Base-by-base conservation (phyloP, 768 basidiomycete genomes). In the Coprinopsis cinerea region DNA sequence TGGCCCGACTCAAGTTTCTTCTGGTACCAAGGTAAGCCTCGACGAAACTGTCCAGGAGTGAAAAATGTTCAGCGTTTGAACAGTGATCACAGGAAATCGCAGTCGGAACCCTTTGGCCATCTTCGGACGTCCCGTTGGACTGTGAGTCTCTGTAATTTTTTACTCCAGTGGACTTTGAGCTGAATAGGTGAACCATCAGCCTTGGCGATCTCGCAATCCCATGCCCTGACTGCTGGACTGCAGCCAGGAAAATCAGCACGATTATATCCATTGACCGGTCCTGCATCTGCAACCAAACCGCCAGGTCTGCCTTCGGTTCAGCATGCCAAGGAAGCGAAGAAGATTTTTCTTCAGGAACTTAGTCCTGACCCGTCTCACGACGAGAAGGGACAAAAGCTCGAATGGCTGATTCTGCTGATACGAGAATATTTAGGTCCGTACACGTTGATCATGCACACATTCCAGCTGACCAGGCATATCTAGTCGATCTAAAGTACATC, bases 91-190 rank as follows among this genome's bases (percentile, higher is more conserved):
- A 45, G 44, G 44, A 72, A 37, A 82, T 83, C 62, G 78, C 82
- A 11, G 69, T 89, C 47, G 89, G 88, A 4, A 67, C 82, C 40
- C 75, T 78, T 57, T 91, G 88, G 88, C 87, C 88, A n/a, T 85
- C 83, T 32, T 58, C 74, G 39, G 83, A 86, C 6, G 47, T 83
- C 48, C 61, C 79, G 23, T 73, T 72, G 45, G 76, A 81, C 53
- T 69, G 88, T 85, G 63, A 59, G 81, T 73, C 52, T 48, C 59
- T 53, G 43, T 53, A 52, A 50, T 52, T 43, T 25, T 47, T 24
- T 22, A 28, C 45, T 6, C 6, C 6, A 34, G 52, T 23, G 25
- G 18, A 35, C 32, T 28, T 26, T 26, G 36, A 44, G 7, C 43
- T 41, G 22, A 25, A 43, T 32, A 5, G 32, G 35, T 23, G 35